A percentile compares a stretch with the other conserved stretches of the same genome.
Conservation (phyloP, 352 stramenopile genomes). For the Aphanomyces stellatus region DNA sequence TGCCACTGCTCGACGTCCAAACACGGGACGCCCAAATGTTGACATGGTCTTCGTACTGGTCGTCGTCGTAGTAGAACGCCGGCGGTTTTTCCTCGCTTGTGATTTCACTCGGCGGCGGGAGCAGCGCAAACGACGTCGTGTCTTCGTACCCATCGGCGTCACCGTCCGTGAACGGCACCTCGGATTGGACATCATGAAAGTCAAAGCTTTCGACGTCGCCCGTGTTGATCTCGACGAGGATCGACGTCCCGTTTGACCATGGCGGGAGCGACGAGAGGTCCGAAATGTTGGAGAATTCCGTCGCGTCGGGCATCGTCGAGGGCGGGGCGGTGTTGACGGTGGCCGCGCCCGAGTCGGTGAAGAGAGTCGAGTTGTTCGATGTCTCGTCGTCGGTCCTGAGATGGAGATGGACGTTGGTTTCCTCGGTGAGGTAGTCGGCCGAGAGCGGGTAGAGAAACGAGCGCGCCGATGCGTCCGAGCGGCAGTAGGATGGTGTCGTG, state of each 20-base stretch:
- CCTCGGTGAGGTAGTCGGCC: neutral
- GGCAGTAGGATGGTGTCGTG: constrained; percentile 4
- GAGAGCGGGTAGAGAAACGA: constrained; percentile 4
- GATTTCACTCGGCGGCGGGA: neutral
- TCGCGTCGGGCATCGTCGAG: too few species aligned
- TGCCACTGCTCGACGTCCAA: neutral
- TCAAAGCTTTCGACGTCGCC: neutral
- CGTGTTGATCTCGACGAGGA: neutral
- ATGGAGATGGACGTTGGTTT: neutral
- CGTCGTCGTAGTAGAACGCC: constrained; percentile 11
- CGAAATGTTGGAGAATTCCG: neutral
- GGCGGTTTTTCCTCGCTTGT: neutral
- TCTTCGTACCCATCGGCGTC: neutral
- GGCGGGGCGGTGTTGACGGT: neutral
- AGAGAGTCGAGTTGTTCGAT: neutral
- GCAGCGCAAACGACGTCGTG: neutral
- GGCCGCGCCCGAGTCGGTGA: neutral
- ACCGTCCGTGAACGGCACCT: too few species aligned
- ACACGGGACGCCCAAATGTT: constrained; percentile 17
- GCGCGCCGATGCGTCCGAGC: neutral
- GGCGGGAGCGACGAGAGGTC: neutral
- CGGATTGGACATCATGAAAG: neutral
- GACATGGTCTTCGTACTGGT: constrained; percentile 6
- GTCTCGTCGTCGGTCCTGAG: too few species aligned
- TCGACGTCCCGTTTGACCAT: neutral